Evolutionary conservation across 768 basidiomycete genomes (phyloP), one percentile per base, ranked within the genome.

Genomic region (Rhizopogon rudus): DNA sequence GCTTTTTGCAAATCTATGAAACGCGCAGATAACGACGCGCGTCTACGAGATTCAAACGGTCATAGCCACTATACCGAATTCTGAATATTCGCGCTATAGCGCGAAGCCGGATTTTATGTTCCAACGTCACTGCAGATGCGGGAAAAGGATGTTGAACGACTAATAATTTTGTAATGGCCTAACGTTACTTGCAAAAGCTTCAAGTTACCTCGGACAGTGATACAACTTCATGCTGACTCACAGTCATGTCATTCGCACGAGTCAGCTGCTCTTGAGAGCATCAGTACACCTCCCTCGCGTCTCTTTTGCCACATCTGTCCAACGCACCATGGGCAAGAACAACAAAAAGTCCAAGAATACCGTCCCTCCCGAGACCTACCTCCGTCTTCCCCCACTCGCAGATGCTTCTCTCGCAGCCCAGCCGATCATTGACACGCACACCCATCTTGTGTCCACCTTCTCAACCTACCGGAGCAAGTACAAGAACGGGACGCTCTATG

Each of bases 361-460:
- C 12, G 50, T 64, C 7, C 70, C 71, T 0, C 16, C 63, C 45
- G 75, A 77, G 57, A 63, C 67, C 28, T 62, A 71, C 50, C 73
- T 76, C 33, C 37, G 57, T 2, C 64, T 76, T 3, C 73, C 75
- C 5, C 53, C 51, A 1, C 71, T 69, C 41, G 50, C 60, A 13
- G 51, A 40, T 44, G 42, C 61, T 31, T 22, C 48, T 17, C 48
- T 49, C 22, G 49, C 61, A 2, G 45, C 61, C 17, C 64, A 60
- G 2, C 71, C 77, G 2, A 81, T 93, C 61, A 75, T 93, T 16
- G 92, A 94, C 71, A 93, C 91, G 0, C 92, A 94, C 71, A 91
- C 89, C 0, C 92, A 93, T 62, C 73, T 93, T n/a, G 75, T 85
- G 8, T 81, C 87, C 0, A 94, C 91, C 0, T 93, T 80, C 60